Percentiles rank a stretch among this genome's conserved stretches.
These are phyloP conservation scores for Phytophthora rubi DNA, from an alignment of 352 stramenopile genomes.

Conservation along the genomic window DNA sequence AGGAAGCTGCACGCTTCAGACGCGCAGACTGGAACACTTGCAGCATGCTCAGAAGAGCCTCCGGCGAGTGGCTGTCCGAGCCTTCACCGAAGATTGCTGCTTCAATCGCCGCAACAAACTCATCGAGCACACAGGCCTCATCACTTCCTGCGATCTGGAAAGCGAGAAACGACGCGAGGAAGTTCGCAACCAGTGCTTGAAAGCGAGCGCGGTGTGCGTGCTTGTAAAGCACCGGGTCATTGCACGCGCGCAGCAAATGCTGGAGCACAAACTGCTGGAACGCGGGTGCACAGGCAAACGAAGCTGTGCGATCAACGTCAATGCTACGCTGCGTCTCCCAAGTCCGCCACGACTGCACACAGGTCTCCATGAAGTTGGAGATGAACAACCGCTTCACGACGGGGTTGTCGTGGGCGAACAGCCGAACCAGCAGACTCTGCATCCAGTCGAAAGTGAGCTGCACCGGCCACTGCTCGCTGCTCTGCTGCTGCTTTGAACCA, in stretches of 20 bases:
- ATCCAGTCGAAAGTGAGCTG: constrained; percentile 79
- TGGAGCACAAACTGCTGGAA: constrained; percentile 69
- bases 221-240: constrained; percentile 84
- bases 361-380: constrained; percentile 68
- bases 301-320: constrained; percentile 28
- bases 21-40: constrained; percentile 54
- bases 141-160: constrained; percentile 40
- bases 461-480: constrained; percentile 50
- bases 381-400: constrained; percentile 79
- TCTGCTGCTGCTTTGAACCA: background rate
- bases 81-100: constrained; percentile 61
- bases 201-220: constrained; percentile 47
- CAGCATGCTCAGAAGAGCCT: constrained; percentile 75
- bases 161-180: constrained; percentile 45
- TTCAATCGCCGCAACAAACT: constrained; percentile 44
- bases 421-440: constrained; percentile 68
- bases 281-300: constrained; percentile 46
- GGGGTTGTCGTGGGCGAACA: constrained; percentile 82
- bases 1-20: constrained; percentile 24
- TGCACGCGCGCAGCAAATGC: constrained; percentile 57
- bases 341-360: constrained; percentile 28
- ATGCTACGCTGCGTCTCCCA: constrained; percentile 3
- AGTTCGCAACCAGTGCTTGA: constrained; percentile 40
- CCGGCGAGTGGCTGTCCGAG: constrained; percentile 63
- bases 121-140: constrained; percentile 27